Percentiles rank a stretch among this genome's conserved stretches.
These are phyloP conservation scores for Grigorovia jiainica DNA, from an alignment of 805 yeast species.

Conservation along the genomic window DNA sequence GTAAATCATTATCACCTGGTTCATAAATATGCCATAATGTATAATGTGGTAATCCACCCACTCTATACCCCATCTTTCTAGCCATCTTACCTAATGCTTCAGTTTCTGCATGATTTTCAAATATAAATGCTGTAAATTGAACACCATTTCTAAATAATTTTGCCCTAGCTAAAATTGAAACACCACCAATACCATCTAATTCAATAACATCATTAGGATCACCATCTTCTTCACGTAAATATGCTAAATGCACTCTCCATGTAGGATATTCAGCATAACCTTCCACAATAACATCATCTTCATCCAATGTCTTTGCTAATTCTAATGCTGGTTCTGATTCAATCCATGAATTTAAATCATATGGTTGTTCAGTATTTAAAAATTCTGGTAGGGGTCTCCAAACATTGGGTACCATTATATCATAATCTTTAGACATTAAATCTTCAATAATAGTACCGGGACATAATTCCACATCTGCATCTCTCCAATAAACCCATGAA, in stretches of 20 bases:
- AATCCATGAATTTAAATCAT: slow-evolving; percentile 94
- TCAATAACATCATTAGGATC: slow-evolving; percentile 55
- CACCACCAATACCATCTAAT: slow-evolving; percentile 83
- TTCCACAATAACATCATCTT: slow-evolving; percentile 81
- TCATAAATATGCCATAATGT: slow-evolving; percentile 87
- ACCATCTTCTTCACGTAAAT: slow-evolving; percentile 54
- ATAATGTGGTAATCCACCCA: slow-evolving; percentile 85
- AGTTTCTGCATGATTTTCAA: slow-evolving; percentile 78
- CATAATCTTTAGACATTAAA: slow-evolving; percentile 60
- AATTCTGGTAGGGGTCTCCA: slow-evolving; percentile 97
- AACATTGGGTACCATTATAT: slow-evolving; percentile 76
- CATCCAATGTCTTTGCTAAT: slow-evolving; percentile 53
- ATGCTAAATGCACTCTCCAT: slow-evolving; percentile 75
- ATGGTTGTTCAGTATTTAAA: slow-evolving; percentile 75
- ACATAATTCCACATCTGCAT: slow-evolving; percentile 74
- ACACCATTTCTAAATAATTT: slow-evolving; percentile 66
- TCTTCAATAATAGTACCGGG: slow-evolving; percentile 69
- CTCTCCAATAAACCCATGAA: slow-evolving; percentile 90
- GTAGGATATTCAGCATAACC: slow-evolving; percentile 85
- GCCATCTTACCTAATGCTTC: slow-evolving; percentile 84
- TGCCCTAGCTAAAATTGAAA: slow-evolving; percentile 68
- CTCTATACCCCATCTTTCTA: slow-evolving; percentile 65
- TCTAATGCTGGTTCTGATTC: slow-evolving; percentile 73
- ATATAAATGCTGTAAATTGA: slow-evolving; percentile 79
- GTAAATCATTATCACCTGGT: slow-evolving; percentile 77